Percentiles rank a stretch among this genome's conserved stretches.
phyloP scores from a whole-genome alignment of 208 protist species.

The Leishmania guyanensis region DNA sequence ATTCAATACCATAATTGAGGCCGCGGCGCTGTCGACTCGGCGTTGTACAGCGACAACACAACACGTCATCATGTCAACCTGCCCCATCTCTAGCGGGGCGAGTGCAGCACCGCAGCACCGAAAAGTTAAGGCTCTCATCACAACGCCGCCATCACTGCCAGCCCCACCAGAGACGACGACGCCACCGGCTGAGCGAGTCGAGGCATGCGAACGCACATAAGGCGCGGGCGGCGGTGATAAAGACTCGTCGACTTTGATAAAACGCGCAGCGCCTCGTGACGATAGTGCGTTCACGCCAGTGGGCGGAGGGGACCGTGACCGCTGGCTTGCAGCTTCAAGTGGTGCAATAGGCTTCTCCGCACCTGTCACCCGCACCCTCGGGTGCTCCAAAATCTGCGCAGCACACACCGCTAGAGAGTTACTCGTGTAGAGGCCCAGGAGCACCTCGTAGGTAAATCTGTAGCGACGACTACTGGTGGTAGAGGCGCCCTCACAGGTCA shows the following conservation, averaged over 20 bases:
- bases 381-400: constrained; percentile 8
- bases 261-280: not conserved
- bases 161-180: not conserved
- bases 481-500: constrained; percentile 6
- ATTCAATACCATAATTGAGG: not conserved
- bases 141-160: constrained; percentile 15
- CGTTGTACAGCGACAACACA: not conserved
- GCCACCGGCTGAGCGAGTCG: not conserved
- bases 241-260: not conserved
- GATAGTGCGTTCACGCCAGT: not conserved
- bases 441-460: not conserved
- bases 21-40: not conserved
- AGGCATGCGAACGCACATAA: not conserved
- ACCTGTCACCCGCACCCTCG: not conserved
- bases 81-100: not conserved
- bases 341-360: not conserved
- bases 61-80: constrained; percentile 11
- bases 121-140: constrained; percentile 13
- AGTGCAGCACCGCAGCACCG: constrained; percentile 1
- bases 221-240: not conserved
- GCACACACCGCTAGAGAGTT: constrained; percentile 11
- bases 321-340: not conserved
- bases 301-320: not conserved
- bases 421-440: constrained; percentile 19
- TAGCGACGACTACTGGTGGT: not conserved